phyloP scores from a whole-genome alignment of 2,329 filamentous ascomycete genomes.

The Verticillium longisporum region DNA sequence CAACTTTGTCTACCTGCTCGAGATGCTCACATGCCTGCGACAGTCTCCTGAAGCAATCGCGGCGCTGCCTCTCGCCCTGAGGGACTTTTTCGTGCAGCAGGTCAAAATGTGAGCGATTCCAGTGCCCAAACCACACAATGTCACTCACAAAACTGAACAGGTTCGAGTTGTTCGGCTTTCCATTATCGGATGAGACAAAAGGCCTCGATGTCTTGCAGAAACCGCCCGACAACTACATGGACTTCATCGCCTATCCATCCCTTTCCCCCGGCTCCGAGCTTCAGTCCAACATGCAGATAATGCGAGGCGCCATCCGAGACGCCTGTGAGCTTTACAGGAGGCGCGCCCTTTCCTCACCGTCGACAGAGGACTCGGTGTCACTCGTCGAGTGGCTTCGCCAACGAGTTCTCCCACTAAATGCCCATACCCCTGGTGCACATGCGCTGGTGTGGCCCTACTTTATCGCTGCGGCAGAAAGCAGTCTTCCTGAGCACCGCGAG shows the following conservation, averaged over 20 bases:
- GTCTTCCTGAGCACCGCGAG: conserved; percentile 21
- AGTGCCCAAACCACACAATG: neutral
- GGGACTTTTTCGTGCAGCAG: conserved; percentile 22
- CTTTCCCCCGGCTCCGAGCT: conserved; percentile 10
- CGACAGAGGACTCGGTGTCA: conserved; percentile 16
- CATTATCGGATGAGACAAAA: conserved; percentile 18
- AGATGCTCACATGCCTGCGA: conserved; percentile 25
- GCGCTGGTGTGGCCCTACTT: conserved; percentile 34
- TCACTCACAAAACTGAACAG: conserved; percentile 3
- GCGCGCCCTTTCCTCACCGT: conserved; percentile 9
- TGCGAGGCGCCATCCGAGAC: conserved; percentile 16
- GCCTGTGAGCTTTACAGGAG: conserved; percentile 19
- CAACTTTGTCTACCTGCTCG: conserved; percentile 27
- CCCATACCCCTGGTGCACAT: conserved; percentile 23
- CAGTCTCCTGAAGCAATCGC: conserved; percentile 13
- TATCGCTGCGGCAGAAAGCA: conserved; percentile 30
- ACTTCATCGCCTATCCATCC: conserved; percentile 16
- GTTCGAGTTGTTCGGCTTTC: conserved; percentile 22
- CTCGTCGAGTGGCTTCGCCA: conserved; percentile 22
- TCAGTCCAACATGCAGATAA: conserved; percentile 12
- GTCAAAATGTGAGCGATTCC: conserved; percentile 20
- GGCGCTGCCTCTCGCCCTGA: conserved; percentile 9
- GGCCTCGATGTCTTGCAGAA: conserved; percentile 15
- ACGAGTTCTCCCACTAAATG: conserved; percentile 19
- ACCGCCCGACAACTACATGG: conserved; percentile 16